Percentiles rank a stretch among this genome's conserved stretches.
These are phyloP conservation scores for Penicillium malachiteum DNA, from an alignment of 495 filamentous ascomycete genomes.

Conservation along the genomic window DNA sequence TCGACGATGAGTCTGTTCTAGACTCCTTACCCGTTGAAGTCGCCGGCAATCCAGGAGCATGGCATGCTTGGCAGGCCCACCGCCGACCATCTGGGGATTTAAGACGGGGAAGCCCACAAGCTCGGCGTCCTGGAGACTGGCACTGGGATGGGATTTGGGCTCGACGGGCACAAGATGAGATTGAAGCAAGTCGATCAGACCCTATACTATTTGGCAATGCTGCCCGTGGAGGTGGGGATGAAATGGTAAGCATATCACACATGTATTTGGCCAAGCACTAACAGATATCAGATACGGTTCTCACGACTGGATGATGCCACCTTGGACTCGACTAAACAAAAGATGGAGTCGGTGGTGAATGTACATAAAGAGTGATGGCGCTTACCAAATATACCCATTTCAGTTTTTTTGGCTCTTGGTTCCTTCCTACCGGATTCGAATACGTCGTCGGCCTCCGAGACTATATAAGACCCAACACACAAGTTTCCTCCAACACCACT, in stretches of 20 bases:
- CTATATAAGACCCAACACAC: background rate
- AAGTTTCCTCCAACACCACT: too few species aligned
- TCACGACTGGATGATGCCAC: constrained; percentile 62
- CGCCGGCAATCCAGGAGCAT: constrained; percentile 83
- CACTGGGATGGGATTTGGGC: constrained; percentile 97
- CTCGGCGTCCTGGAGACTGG: constrained; percentile 75
- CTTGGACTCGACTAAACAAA: constrained; percentile 58
- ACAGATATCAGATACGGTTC: constrained; percentile 61
- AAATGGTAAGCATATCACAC: constrained; percentile 54
- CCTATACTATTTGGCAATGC: constrained; percentile 68
- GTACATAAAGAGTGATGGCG: constrained; percentile 23
- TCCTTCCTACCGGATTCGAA: constrained; percentile 7
- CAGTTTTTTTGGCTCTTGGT: constrained; percentile 3
- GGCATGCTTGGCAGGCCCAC: constrained; percentile 84
- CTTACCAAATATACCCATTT: constrained; percentile 28
- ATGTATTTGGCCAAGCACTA: constrained; percentile 8
- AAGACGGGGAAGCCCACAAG: constrained; percentile 37
- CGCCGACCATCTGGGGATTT: constrained; percentile 32
- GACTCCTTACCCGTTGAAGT: constrained; percentile 77
- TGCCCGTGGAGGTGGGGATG: constrained; percentile 57
- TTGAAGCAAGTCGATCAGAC: constrained; percentile 75
- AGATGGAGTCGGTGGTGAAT: constrained; percentile 54
- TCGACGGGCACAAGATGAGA: constrained; percentile 71
- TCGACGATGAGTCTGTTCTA: constrained; percentile 72
- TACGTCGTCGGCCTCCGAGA: background rate